Evolutionary conservation across 2,329 filamentous ascomycete species (phyloP).

Genomic region (Cladorrhinum sp.): DNA sequence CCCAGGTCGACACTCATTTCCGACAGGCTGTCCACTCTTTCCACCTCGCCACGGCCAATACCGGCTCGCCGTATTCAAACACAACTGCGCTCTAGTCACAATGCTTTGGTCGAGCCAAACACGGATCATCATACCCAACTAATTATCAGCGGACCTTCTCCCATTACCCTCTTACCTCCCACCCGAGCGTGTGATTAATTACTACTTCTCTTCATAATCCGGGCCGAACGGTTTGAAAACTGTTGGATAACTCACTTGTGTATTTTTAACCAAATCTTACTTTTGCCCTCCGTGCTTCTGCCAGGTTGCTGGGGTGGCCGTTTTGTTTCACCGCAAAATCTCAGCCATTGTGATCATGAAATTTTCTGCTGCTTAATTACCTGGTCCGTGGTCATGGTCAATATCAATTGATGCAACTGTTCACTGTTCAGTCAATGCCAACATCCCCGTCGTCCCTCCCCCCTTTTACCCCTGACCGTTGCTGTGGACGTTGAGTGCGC

Average conservation of each 20-base stretch:
- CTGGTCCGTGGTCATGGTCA: no score
- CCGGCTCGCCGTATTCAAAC: constrained; percentile 21
- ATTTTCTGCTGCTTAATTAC: no score
- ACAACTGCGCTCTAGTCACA: constrained; percentile 16
- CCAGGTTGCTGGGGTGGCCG: no score
- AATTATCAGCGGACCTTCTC: no score
- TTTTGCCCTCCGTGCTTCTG: neutral
- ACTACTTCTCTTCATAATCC: neutral
- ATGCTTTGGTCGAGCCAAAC: neutral
- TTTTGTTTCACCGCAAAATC: neutral
- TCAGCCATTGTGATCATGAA: no score
- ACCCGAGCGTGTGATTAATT: neutral
- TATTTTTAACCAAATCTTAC: neutral
- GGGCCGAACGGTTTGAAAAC: neutral
- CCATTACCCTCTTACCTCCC: neutral
- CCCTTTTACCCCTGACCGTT: neutral
- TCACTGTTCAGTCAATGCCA: neutral
- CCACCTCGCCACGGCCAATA: constrained; percentile 23
- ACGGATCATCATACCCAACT: no score
- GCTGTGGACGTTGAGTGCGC: neutral
- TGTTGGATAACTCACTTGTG: neutral
- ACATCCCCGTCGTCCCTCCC: neutral
- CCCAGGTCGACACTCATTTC: constrained; percentile 22
- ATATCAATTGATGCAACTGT: neutral
- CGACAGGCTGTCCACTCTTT: constrained; percentile 21